phyloP scores from a whole-genome alignment of 164 flowering plant genomes.

The Taxillus chinensis region DNA sequence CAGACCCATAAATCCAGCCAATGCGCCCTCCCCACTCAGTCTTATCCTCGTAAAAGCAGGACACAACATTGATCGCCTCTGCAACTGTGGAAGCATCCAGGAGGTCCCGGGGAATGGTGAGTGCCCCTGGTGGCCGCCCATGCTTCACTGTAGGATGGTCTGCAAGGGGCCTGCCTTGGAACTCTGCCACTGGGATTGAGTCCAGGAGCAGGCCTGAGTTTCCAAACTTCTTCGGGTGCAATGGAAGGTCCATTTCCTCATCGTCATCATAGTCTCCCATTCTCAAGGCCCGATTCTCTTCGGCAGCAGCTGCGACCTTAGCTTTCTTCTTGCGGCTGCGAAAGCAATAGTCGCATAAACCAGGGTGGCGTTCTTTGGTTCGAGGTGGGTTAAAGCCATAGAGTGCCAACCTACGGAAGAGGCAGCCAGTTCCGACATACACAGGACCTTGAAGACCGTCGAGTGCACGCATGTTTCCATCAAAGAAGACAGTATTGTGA shows the following conservation, averaged over 20 bases:
- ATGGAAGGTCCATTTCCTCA: conserved; percentile 42
- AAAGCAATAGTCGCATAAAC: conserved; percentile 41
- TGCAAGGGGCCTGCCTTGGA: conserved; percentile 63
- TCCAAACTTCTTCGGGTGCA: conserved; percentile 51
- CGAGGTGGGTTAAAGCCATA: conserved; percentile 75
- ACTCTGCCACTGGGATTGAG: conserved; percentile 58
- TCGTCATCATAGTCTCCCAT: conserved; percentile 59
- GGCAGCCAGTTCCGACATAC: conserved; percentile 83
- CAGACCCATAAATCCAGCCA: conserved; percentile 80
- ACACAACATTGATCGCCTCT: conserved; percentile 58
- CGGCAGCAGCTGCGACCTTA: conserved; percentile 22
- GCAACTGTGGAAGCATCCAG: conserved; percentile 59
- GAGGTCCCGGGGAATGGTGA: conserved; percentile 41
- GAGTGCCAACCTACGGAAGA: conserved; percentile 55
- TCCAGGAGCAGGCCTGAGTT: conserved; percentile 51
- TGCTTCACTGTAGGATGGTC: conserved; percentile 58
- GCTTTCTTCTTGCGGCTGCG: conserved; percentile 22
- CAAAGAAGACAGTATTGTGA: conserved; percentile 71
- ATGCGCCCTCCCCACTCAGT: conserved; percentile 64
- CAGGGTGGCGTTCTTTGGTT: conserved; percentile 37
- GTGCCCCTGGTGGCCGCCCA: conserved; percentile 62
- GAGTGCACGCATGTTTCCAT: conserved; percentile 70
- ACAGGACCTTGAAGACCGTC: conserved; percentile 75
- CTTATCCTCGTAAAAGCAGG: conserved; percentile 71
- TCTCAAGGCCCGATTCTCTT: conserved; percentile 41